phyloP scores from a whole-genome alignment of 1,139 yeast genomes.

The Debaryomycetaceae sp. region DNA sequence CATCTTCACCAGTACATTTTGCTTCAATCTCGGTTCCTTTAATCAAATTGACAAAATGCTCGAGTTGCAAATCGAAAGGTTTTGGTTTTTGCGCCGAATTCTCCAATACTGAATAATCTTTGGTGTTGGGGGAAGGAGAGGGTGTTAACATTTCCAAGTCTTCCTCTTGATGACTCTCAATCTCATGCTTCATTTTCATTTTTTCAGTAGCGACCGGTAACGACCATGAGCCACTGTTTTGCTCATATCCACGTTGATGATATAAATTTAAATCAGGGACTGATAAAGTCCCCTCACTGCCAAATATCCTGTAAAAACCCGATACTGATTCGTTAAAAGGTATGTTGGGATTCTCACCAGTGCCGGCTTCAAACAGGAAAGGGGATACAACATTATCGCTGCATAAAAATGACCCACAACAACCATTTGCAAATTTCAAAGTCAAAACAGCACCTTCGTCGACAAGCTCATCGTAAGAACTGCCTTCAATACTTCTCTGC shows the following conservation, averaged over 20 bases:
- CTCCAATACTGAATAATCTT: conserved; percentile 16
- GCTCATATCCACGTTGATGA: conserved; percentile 20
- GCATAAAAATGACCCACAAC: conserved; percentile 41
- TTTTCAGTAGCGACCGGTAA: conserved; percentile 20
- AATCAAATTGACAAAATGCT: conserved; percentile 34
- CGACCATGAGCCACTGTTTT: conserved; percentile 21
- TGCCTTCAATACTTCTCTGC: conserved; percentile 20
- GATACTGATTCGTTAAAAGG: conserved; percentile 30
- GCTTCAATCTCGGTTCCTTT: conserved; percentile 28
- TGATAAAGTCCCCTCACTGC: conserved; percentile 38
- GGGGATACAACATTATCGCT: conserved; percentile 42
- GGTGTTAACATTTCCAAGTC: conserved; percentile 19
- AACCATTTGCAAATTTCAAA: conserved; percentile 33
- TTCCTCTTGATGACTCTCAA: conserved; percentile 2
- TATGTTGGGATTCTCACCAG: conserved; percentile 43
- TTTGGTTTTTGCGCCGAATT: conserved; percentile 17
- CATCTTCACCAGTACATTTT: conserved; percentile 41
- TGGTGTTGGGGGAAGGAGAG: conserved; percentile 23
- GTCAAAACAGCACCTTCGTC: conserved; percentile 46
- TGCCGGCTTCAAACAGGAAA: conserved; percentile 39
- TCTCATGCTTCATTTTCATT: conserved; percentile 9
- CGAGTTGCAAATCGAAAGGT: conserved; percentile 34
- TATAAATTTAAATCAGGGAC: conserved; percentile 39
- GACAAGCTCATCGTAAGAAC: conserved; percentile 17
- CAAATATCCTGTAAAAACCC: conserved; percentile 41